Evolutionary conservation across 306 rosid species (phyloP).

Genomic region (Mimosa pudica): DNA sequence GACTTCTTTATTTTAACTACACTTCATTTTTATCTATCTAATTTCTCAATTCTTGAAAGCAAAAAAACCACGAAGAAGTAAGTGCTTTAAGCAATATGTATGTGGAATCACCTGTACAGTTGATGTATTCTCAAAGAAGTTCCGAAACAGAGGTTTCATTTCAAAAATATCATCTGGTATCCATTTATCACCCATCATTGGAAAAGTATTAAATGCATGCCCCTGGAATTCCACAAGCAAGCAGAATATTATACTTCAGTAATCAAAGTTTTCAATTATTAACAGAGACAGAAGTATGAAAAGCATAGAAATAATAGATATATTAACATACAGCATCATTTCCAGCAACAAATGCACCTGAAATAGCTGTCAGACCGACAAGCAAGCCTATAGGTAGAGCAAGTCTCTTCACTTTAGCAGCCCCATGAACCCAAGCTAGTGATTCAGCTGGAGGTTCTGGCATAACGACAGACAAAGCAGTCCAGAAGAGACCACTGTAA

Average conservation of each 20-base stretch:
- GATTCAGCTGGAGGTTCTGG: slow-evolving; percentile 83
- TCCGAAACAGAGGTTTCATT: slow-evolving; percentile 65
- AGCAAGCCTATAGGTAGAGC: slow-evolving; percentile 61
- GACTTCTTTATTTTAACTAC: slow-evolving; percentile 1
- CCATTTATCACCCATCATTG: slow-evolving; percentile 86
- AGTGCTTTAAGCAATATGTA: slow-evolving; percentile 16
- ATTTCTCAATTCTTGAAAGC: slow-evolving; percentile 16
- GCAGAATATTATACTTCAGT: background rate
- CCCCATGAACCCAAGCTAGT: slow-evolving; percentile 77
- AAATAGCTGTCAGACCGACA: slow-evolving; percentile 63
- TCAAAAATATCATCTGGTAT: slow-evolving; percentile 60
- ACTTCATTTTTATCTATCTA: slow-evolving; percentile 11
- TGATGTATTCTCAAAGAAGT: slow-evolving; percentile 87
- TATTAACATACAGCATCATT: slow-evolving; percentile 59
- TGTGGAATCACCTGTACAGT: slow-evolving; percentile 66
- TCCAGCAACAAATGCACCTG: slow-evolving; percentile 83
- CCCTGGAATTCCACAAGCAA: slow-evolving; percentile 47
- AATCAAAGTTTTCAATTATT: background rate
- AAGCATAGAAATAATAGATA: background rate
- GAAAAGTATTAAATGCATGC: slow-evolving; percentile 66
- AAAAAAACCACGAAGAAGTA: slow-evolving; percentile 6
- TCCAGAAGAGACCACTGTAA: slow-evolving; percentile 88
- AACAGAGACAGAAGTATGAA: slow-evolving; percentile 3
- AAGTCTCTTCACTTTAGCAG: slow-evolving; percentile 71
- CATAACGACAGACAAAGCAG: slow-evolving; percentile 86